Evolutionary conservation across 495 filamentous ascomycete species (phyloP).

Genomic region (Daldinia bambusicola): DNA sequence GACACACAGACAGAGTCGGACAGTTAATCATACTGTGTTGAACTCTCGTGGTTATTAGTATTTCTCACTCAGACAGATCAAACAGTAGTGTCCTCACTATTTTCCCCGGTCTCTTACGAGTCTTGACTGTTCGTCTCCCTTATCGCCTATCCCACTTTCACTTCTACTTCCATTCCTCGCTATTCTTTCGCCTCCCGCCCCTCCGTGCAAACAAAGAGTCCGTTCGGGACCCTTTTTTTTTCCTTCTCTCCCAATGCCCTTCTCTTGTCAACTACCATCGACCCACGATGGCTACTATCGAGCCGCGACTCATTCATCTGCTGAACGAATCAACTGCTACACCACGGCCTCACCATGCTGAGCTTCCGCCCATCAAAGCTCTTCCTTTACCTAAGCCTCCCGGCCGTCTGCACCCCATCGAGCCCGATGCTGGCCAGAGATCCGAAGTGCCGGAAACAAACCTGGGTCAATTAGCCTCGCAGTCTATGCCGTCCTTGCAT

Average conservation of each 20-base stretch:
- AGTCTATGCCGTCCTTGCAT: conserved; percentile 51
- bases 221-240: conserved; percentile 33
- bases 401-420: conserved; percentile 59
- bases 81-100: conserved; percentile 30
- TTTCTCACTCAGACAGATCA: conserved; percentile 9
- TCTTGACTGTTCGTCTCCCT: conserved; percentile 21
- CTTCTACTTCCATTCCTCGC: conserved; percentile 32
- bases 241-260: conserved; percentile 43
- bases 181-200: conserved; percentile 38
- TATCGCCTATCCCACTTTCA: conserved; percentile 32
- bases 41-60: conserved; percentile 9
- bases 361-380: conserved; percentile 58
- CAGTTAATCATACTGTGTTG: conserved; percentile 32
- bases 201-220: conserved; percentile 39
- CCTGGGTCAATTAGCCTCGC: conserved; percentile 43
- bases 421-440: conserved; percentile 55
- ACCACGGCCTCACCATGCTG: conserved; percentile 50
- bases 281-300: conserved; percentile 65
- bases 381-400: conserved; percentile 51
- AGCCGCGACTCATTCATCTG: conserved; percentile 67
- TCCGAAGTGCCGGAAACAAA: conserved; percentile 46
- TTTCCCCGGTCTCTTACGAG: conserved; percentile 21
- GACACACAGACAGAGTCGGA: too few relatives aligned
- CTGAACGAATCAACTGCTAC: conserved; percentile 60
- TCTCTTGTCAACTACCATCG: conserved; percentile 41